phyloP scores from a whole-genome alignment of 441 rosid genomes.

The Metrosideros polymorpha region DNA sequence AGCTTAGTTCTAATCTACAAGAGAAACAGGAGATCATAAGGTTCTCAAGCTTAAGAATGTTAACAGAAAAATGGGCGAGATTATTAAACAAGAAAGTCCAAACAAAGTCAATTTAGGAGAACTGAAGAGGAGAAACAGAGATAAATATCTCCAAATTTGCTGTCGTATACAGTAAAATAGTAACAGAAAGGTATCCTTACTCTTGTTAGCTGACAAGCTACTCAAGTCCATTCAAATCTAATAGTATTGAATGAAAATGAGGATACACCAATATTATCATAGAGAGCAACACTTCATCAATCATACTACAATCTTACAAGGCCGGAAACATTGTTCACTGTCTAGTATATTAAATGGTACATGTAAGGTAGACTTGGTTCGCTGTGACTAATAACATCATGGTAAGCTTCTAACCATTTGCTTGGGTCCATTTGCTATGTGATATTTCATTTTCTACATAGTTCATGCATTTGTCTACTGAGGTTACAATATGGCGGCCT shows the following conservation, averaged over 20 bases:
- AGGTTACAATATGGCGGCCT: neutral
- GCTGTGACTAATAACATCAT: neutral
- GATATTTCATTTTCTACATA: neutral
- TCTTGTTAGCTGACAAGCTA: neutral
- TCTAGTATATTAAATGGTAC: neutral
- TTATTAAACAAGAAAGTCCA: neutral
- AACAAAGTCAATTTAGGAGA: neutral
- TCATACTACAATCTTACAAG: neutral
- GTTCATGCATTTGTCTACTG: neutral
- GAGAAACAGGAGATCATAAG: neutral
- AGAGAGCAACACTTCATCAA: neutral
- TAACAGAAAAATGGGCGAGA: neutral
- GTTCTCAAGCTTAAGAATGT: neutral
- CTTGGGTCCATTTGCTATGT: neutral
- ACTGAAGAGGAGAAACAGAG: neutral
- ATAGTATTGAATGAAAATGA: neutral
- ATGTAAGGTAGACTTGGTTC: neutral
- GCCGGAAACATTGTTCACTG: neutral
- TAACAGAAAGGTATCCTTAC: neutral
- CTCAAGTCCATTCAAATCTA: neutral
- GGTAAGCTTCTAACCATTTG: neutral
- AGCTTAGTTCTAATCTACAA: slow-evolving; percentile 67
- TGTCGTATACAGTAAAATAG: neutral
- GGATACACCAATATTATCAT: neutral
- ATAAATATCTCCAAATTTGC: neutral